Base-by-base conservation (phyloP, 805 yeast genomes). In the Saccharomycopsis babjevae region DNA sequence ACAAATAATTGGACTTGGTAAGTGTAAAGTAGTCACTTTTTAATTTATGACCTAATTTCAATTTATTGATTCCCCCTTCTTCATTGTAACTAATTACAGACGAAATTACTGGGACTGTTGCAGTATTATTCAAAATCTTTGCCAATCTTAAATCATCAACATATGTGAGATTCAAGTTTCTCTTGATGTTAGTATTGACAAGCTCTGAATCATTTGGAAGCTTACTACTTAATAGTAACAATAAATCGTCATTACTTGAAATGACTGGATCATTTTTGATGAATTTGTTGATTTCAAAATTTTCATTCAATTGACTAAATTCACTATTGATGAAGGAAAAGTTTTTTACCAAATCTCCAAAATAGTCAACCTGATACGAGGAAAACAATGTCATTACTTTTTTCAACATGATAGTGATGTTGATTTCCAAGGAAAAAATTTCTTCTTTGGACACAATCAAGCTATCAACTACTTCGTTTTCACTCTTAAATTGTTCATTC, bases 51-150 rank as follows among this genome's bases (percentile, higher is more conserved):
- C 61, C 61, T 5, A 63, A 20, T 16, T 61, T 58, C 30, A 63
- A 43, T 42, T 63, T 63, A 3, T 59, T 38, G 32, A 63, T 40
- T 20, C 52, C 52, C 13, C 52, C 52, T 25, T 46, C 52, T 30
- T 63, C 65, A n/a, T 43, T 61, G 30, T 63, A 63, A 20, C 62
- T 60, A 22, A 63, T 63, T 42, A 61, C 50, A 10, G 61, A 59
- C 28, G 57, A 61, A 11, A 63, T 32, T 22, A 63, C 50, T 18
- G 65, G 65, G 16, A 63, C 39, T 2, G 65, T 63, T 20, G 63
- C 56, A 25, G 59, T 63, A 38, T 61, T 63, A 36, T 63, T 60
- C 38, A 63, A 56, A 18, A 61, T 55, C 8, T 20, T 43, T 36
- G 54, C 59, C 10, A 63, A 42, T 40, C 54, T 50, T 13, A 34